Base-by-base conservation (phyloP, 345 rosid species). In the Aurinia saxatilis region DNA sequence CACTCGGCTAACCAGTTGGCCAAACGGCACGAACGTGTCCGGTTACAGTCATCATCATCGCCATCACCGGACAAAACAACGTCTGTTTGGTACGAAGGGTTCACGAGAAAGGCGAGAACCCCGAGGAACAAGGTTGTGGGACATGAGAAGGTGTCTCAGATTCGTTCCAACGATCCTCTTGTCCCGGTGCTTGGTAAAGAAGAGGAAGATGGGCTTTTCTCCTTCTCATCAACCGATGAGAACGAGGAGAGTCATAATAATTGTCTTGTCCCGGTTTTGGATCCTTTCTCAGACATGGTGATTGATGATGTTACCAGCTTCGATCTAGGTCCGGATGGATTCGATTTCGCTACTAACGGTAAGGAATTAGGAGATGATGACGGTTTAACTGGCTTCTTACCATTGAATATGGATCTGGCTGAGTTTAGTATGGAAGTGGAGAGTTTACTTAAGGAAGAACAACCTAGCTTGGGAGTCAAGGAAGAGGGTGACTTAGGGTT, bases 1-100 rank as follows among this genome's bases (percentile, higher is more conserved):
- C 90, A 84, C 73, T 82, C 90, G 0, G 87, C 90, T 0, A 84
- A 86, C 73, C 84, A 57, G 61, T 58, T 86, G 4, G 86, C 95
- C 0, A 68, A 80, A 8, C 68, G 87, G 33, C 95, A 86, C 60
- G 80, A 80, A 58, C 77, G 90, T 18, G 76, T 86, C 52, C 33
- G 78, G 56, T 79, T 83, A 11, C 65, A 75, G n/a, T n/a, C n/a
- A 65, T 63, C 75, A 17, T 34, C 42, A 11, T 33, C 31, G 13
- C 13, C 5, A 3, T n/a, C n/a, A 18, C 38, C 47, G 37, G 37
- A 9, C 8, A 38, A 23, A 13, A 42, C 18, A 29, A 46, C 53
- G 5, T 81, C 82, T 1, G 67, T 78, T 3, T 84, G 89, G 89
- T 81, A 76, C 60, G 77, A 55, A 60, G 83, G 88, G 10, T 78